Base-by-base conservation (phyloP, 257 asterid genomes). In the Plantago major region DNA sequence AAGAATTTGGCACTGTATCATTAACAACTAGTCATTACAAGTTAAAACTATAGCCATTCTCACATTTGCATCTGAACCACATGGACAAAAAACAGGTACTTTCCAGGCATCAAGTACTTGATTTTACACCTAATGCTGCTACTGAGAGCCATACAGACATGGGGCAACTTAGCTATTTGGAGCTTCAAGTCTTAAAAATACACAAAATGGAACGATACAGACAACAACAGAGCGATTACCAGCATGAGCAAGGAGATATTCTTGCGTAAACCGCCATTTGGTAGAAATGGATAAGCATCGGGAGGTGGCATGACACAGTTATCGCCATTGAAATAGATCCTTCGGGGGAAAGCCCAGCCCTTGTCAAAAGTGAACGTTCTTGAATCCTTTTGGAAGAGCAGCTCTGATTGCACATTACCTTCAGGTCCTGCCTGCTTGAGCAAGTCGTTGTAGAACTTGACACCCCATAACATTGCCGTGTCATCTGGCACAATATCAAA, bases 401-500 rank as follows among this genome's bases (percentile, higher is more conserved):
- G 82, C 80, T 87, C 97, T 3, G 96, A 90, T 78, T 84, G 97
- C 65, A 85, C 95, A 59, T 87, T 84, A 56, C 95, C 97, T 2
- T 56, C 65, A 51, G 84, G 92, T 65, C 94, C 95, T 0, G 95
- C 95, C 71, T 81, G 88, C 73, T 53, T 69, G 33, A 84, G 88
- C 46, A 89, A 67, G 73, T 89, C 95, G 11, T 90, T 87, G 58
- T 90, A 87, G 76, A n/a, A n/a, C n/a, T n/a, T n/a, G n/a, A n/a
- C n/a, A n/a, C n/a, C n/a, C n/a, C n/a, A n/a, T n/a, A n/a, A 87
- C 95, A 87, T 79, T 33, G 95, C 95, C 38, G 97, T 90, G 70
- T 90, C 97, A 58, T 87, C 96, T 90, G 77, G 72, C 42, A 22
- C 44, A 48, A 60, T 42, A 45, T 45, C 58, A 70, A 66, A 33